Percentiles rank a stretch among this genome's conserved stretches.
Evolutionary conservation across 805 yeast species (phyloP).

Genomic region (Yamadazyma akitaensis): DNA sequence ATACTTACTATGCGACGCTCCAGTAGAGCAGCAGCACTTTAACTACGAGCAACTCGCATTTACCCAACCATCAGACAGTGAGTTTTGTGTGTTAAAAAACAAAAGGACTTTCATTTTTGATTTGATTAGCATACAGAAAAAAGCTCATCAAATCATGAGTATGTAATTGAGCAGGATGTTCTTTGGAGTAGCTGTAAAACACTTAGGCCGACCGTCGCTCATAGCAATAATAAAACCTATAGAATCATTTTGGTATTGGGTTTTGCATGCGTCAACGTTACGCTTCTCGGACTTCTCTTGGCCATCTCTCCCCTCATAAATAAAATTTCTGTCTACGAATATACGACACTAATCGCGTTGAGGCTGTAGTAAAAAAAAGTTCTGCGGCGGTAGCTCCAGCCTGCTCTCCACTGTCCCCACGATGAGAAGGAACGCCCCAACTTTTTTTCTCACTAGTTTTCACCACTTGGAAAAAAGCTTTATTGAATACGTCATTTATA

Average conservation of each 20-base stretch:
- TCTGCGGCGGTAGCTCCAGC: neutral
- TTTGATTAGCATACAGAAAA: neutral
- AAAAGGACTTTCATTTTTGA: neutral
- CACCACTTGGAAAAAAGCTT: neutral
- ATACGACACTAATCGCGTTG: neutral
- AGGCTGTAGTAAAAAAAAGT: neutral
- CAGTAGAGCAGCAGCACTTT: neutral
- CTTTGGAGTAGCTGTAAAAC: no score
- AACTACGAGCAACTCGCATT: neutral
- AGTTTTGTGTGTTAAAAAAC: neutral
- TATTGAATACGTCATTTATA: neutral
- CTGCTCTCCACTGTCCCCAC: slow-evolving; percentile 1
- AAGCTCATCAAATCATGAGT: neutral
- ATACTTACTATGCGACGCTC: neutral
- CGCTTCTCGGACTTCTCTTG: no score
- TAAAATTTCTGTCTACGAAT: neutral
- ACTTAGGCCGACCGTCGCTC: no score
- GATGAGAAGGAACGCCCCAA: neutral
- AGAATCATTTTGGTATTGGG: no score
- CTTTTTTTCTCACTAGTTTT: slow-evolving; percentile 1
- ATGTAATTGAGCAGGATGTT: no score
- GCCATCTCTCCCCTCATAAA: neutral
- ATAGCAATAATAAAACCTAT: no score
- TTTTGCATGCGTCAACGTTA: no score
- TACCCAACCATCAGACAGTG: neutral